Percentiles rank a stretch among this genome's conserved stretches.
Conservation (phyloP, 208 protist genomes). For the Trypanosomatidae sp. region DNA sequence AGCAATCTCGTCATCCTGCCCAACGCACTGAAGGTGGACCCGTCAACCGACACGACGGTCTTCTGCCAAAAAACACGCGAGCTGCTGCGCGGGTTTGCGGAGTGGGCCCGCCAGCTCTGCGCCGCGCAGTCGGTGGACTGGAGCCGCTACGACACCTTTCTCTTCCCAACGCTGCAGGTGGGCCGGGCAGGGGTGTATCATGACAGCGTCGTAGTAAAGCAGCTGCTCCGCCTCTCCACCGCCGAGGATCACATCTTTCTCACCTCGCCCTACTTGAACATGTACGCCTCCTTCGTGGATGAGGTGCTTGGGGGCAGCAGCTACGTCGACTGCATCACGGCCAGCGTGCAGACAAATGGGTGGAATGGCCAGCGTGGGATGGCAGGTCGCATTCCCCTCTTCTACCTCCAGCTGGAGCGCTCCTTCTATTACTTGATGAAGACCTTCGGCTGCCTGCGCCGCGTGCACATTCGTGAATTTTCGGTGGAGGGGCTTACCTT, state of each 20-base stretch:
- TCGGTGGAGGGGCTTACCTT: constrained; percentile 68
- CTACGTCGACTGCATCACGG: constrained; percentile 67
- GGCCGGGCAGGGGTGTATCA: constrained; percentile 60
- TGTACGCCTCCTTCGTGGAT: constrained; percentile 63
- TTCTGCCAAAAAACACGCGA: constrained; percentile 25
- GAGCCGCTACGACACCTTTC: constrained; percentile 49
- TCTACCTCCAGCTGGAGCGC: constrained; percentile 84
- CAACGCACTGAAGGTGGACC: constrained; percentile 50
- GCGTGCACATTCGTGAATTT: constrained; percentile 73
- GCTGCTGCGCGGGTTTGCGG: constrained; percentile 46
- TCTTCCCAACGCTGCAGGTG: constrained; percentile 86
- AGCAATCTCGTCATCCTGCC: constrained; percentile 70
- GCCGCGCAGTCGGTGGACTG: constrained; percentile 17
- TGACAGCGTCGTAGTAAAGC: constrained; percentile 58
- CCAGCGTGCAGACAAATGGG: constrained; percentile 71
- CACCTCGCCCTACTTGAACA: constrained; percentile 87
- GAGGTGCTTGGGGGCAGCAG: constrained; percentile 34
- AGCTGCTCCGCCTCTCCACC: constrained; percentile 39
- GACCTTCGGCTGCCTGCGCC: constrained; percentile 44
- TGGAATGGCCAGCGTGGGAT: constrained; percentile 69
- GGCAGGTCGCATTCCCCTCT: constrained; percentile 72
- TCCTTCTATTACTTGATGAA: constrained; percentile 72
- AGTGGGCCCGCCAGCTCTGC: constrained; percentile 22
- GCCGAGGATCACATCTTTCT: constrained; percentile 57
- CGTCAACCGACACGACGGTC: constrained; percentile 33